Conservation (phyloP, 495 filamentous ascomycete species). For the Penicillium angulare region DNA sequence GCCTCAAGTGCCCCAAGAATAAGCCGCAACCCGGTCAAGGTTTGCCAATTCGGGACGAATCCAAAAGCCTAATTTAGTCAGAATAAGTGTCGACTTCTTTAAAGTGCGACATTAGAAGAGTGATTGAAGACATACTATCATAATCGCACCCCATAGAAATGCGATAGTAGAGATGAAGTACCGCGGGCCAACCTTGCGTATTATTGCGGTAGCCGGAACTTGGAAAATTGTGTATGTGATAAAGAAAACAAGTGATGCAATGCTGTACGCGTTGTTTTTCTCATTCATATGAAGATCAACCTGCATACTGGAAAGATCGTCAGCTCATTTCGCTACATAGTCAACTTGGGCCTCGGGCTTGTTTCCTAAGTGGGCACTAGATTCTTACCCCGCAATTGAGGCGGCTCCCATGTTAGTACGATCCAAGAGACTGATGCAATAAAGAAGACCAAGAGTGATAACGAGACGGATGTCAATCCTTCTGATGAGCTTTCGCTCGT, state of each 20-base stretch:
- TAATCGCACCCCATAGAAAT: slow-evolving; percentile 47
- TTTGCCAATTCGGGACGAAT: slow-evolving; percentile 50
- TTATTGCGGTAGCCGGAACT: slow-evolving; percentile 55
- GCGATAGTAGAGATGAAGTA: slow-evolving; percentile 54
- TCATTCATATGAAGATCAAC: background rate
- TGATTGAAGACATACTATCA: slow-evolving; percentile 42
- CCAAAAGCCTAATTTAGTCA: no score
- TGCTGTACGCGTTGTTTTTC: slow-evolving; percentile 33
- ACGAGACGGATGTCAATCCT: slow-evolving; percentile 64
- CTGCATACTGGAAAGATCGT: no score
- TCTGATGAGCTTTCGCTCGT: slow-evolving; percentile 56
- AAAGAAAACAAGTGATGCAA: slow-evolving; percentile 63
- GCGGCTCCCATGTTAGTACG: slow-evolving; percentile 65
- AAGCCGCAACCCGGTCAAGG: slow-evolving; percentile 53
- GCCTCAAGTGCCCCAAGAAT: slow-evolving; percentile 64
- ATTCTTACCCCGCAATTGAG: slow-evolving; percentile 54
- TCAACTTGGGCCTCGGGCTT: no score
- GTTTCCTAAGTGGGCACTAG: background rate
- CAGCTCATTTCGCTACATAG: no score
- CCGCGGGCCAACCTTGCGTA: slow-evolving; percentile 60
- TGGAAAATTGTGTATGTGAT: slow-evolving; percentile 64
- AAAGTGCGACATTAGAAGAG: no score
- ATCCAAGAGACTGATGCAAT: slow-evolving; percentile 67
- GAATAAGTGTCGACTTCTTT: no score
- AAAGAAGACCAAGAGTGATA: slow-evolving; percentile 60